These are phyloP conservation scores for Cutaneotrichosporon cyanovorans DNA, from an alignment of 1,284 basidiomycete species.

Conservation along the genomic window DNA sequence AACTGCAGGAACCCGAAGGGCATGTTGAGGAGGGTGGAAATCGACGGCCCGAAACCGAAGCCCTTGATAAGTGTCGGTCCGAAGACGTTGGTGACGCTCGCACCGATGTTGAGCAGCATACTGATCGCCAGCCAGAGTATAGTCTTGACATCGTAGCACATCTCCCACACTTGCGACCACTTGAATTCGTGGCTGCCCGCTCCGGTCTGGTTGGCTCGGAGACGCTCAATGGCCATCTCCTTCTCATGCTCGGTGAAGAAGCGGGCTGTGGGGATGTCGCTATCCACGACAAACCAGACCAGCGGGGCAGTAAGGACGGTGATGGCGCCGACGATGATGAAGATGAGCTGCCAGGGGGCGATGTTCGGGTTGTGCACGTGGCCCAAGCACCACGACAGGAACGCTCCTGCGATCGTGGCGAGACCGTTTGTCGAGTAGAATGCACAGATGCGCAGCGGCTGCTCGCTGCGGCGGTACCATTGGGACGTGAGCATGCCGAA, in stretches of 20 bases:
- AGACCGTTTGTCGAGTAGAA: constrained; percentile 45
- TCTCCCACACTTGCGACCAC: constrained; percentile 40
- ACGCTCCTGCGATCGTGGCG: constrained; percentile 25
- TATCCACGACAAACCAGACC: constrained; percentile 37
- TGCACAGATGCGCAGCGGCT: constrained; percentile 37
- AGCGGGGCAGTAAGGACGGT: constrained; percentile 41
- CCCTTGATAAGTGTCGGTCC: constrained; percentile 24
- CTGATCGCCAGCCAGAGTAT: constrained; percentile 41
- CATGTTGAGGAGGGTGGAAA: constrained; percentile 44
- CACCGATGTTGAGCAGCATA: constrained; percentile 38
- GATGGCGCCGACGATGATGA: constrained; percentile 40
- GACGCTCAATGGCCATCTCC: constrained; percentile 43
- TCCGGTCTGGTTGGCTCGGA: constrained; percentile 46
- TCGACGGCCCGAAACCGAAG: constrained; percentile 21
- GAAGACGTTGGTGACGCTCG: constrained; percentile 35
- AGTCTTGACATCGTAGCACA: constrained; percentile 40
- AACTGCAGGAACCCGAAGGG: constrained; percentile 43
- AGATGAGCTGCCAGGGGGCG: constrained; percentile 43
- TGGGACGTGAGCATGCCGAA: constrained; percentile 42
- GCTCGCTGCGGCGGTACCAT: constrained; percentile 43
- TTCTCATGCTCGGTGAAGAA: constrained; percentile 44
- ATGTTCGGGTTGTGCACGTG: constrained; percentile 20
- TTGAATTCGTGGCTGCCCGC: constrained; percentile 41
- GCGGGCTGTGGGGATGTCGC: constrained; percentile 36
- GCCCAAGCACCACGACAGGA: constrained; percentile 22